Base-by-base conservation (phyloP, 148 eudicot species). In the Camellia sinensis region DNA sequence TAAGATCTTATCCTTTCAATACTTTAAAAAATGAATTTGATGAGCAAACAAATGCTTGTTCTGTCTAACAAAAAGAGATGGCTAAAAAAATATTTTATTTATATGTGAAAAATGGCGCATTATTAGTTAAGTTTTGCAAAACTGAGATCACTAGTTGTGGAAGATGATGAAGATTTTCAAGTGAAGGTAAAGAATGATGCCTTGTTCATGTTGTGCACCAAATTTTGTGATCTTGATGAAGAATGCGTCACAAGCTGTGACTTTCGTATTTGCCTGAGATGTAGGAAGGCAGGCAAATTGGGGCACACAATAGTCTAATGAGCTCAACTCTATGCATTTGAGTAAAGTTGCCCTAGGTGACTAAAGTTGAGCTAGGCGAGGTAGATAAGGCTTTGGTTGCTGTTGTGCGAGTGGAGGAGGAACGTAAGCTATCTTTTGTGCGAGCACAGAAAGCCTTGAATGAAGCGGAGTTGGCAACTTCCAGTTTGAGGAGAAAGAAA, bases 321-420 rank as follows among this genome's bases (percentile, higher is more conserved):
- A 74, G 62, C 64, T 74, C 29, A 54, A 74, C 48, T 56, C 15
- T 17, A 37, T 74, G 72, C 7, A 18, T 75, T 60, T 41, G n/a
- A 52, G n/a, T 72, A 6, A 52, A 37, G 37, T 29, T 29, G 37
- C 37, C 37, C 37, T 29, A 29, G 37, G 37, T 29, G 37, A 29
- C 37, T 29, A 29, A 29, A 29, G 37, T 29, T 29, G 37, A 29
- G 37, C 37, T 29, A 29, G 37, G 37, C 37, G 37, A 29, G 37
- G 37, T 29, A 29, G 37, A 29, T 29, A 29, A 29, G 37, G 37
- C 37, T 29, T 29, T 29, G 37, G 37, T 29, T 29, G 37, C 37
- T 29, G 37, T 29, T 29, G 37, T 29, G 37, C 37, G 1, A 29
- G 37, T 29, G 37, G 37, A 29, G 1, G 37, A 29, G 37, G 37